A percentile compares a stretch with the other conserved stretches of the same genome.
Evolutionary conservation across 148 eudicot genomes (phyloP).

Genomic region (Persicaria tinctoria): DNA sequence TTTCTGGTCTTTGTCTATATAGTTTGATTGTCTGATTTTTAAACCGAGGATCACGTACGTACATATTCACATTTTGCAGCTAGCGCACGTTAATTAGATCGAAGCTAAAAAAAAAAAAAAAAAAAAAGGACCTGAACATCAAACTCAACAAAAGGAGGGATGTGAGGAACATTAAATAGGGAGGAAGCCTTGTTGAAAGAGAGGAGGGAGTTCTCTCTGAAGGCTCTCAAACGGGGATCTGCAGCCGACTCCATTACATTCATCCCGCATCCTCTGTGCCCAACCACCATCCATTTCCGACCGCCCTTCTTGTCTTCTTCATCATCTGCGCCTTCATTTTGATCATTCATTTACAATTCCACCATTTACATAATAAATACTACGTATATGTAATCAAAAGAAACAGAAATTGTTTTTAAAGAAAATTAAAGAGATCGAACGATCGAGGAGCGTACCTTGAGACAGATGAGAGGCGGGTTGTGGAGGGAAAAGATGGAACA

Average conservation of each 20-base stretch:
- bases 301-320: not conserved
- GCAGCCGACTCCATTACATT: slow-evolving; percentile 31
- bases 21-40: too few relatives aligned
- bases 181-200: slow-evolving; percentile 39
- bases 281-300: slow-evolving; percentile 29
- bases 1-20: not conserved
- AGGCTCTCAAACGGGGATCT: slow-evolving; percentile 26
- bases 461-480: too few relatives aligned
- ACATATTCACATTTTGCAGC: not conserved
- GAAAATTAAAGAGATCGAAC: too few relatives aligned
- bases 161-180: not conserved
- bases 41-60: too few relatives aligned
- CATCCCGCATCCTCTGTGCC: slow-evolving; percentile 56
- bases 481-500: too few relatives aligned
- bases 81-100: not conserved
- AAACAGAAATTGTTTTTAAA: too few relatives aligned
- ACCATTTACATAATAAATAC: too few relatives aligned
- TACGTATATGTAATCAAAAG: too few relatives aligned
- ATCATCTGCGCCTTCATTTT: too few relatives aligned
- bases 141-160: slow-evolving; percentile 40
- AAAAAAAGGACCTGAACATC: slow-evolving; percentile 44
- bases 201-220: slow-evolving; percentile 34
- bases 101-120: not conserved
- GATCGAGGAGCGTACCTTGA: too few relatives aligned
- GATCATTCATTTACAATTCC: too few relatives aligned